Evolutionary conservation across 2,329 filamentous ascomycete genomes (phyloP).

Genomic region (Aureobasidium leucospermi): DNA sequence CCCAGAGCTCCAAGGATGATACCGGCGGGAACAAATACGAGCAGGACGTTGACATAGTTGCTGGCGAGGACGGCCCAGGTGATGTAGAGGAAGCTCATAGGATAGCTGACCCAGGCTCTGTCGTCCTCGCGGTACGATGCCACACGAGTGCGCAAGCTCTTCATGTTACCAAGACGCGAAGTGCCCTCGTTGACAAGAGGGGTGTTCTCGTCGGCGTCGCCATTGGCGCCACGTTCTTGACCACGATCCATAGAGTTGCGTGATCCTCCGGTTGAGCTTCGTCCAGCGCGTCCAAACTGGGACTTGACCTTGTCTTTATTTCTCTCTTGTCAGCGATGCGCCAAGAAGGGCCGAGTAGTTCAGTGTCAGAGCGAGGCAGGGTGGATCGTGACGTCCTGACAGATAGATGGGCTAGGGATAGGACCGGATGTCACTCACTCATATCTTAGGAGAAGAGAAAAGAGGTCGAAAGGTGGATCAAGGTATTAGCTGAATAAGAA

Average conservation of each 20-base stretch:
- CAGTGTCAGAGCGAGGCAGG: background rate
- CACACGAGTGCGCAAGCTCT: conserved; percentile 13
- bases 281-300: conserved; percentile 13
- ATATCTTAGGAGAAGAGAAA: background rate
- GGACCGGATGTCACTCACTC: conserved; percentile 4
- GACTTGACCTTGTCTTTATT: conserved; percentile 15
- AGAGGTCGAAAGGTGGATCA: background rate
- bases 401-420: background rate
- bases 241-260: conserved; percentile 45
- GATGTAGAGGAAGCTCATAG: conserved; percentile 26
- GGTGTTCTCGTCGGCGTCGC: conserved; percentile 22
- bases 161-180: conserved; percentile 18
- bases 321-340: background rate
- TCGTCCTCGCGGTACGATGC: conserved; percentile 21
- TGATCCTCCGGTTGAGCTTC: background rate
- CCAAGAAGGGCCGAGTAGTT: background rate
- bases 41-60: conserved; percentile 60
- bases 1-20: conserved; percentile 57
- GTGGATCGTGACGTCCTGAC: background rate
- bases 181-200: conserved; percentile 21
- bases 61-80: conserved; percentile 39
- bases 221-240: conserved; percentile 54
- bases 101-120: conserved; percentile 26
- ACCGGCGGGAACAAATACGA: conserved; percentile 67
- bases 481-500: background rate